Evolutionary conservation across 768 basidiomycete genomes (phyloP).

Genomic region (Dioszegia hungarica): DNA sequence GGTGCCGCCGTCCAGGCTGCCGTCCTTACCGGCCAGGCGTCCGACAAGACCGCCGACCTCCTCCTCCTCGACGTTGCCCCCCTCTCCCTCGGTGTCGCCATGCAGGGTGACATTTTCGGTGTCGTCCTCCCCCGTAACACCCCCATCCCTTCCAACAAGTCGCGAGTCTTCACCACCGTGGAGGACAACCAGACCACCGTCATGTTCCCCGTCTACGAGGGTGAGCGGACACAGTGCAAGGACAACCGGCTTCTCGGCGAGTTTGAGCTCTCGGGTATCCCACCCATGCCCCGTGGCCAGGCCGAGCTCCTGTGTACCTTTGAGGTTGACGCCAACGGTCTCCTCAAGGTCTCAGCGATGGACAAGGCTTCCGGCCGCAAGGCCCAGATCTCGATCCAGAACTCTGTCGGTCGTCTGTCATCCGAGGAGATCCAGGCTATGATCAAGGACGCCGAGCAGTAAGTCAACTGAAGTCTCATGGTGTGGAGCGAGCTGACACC

Average conservation of each 20-base stretch:
- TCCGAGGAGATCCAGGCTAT: slow-evolving; percentile 98
- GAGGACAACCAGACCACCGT: slow-evolving; percentile 99
- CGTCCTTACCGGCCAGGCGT: slow-evolving; percentile 95
- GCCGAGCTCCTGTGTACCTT: slow-evolving; percentile 99
- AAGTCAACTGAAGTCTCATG: slow-evolving; percentile 51
- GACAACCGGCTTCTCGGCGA: slow-evolving; percentile 99
- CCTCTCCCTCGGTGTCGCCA: slow-evolving; percentile 97
- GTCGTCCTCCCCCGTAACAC: slow-evolving; percentile 99
- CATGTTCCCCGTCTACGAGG: slow-evolving; percentile 99
- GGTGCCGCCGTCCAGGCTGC: slow-evolving; percentile 99
- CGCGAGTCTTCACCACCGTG: slow-evolving; percentile 96
- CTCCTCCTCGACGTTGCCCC: slow-evolving; percentile 98
- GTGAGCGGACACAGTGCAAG: slow-evolving; percentile 98
- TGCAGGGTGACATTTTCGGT: slow-evolving; percentile 99
- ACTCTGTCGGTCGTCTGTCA: slow-evolving; percentile 97
- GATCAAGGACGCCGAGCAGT: slow-evolving; percentile 99
- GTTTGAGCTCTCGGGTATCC: slow-evolving; percentile 98
- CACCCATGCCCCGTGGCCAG: slow-evolving; percentile 98
- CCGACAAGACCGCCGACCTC: slow-evolving; percentile 97
- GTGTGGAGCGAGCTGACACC: background rate
- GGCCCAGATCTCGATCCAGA: slow-evolving; percentile 92
- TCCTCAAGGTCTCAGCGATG: slow-evolving; percentile 96
- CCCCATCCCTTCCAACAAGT: slow-evolving; percentile 99
- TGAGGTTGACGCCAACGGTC: slow-evolving; percentile 98
- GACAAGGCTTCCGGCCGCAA: slow-evolving; percentile 99